Evolutionary conservation across 129 eudicot genomes (phyloP).

Genomic region (Calendula officinalis): DNA sequence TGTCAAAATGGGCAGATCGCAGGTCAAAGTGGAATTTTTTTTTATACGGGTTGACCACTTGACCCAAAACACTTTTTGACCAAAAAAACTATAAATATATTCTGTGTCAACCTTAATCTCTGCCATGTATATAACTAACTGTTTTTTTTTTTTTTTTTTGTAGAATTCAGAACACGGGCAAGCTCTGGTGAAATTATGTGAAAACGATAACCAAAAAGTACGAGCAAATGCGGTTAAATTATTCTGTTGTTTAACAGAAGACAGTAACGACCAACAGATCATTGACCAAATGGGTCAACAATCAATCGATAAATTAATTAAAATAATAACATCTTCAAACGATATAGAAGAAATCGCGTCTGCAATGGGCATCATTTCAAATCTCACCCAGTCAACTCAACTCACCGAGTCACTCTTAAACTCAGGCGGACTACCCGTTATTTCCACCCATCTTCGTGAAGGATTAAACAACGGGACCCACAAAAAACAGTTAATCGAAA

Average conservation of each 20-base stretch:
- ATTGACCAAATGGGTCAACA: conserved; percentile 41
- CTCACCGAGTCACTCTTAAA: conserved; percentile 46
- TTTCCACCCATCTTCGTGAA: conserved; percentile 35
- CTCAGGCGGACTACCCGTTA: conserved; percentile 38
- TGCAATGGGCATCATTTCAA: conserved; percentile 52
- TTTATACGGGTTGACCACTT: too few species aligned
- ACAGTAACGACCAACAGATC: conserved; percentile 38
- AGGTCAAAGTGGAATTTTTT: too few species aligned
- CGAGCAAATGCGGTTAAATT: conserved; percentile 59
- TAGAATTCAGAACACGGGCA: conserved; percentile 47
- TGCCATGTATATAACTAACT: background rate
- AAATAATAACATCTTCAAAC: conserved; percentile 36
- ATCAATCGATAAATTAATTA: conserved; percentile 37
- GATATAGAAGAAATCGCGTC: conserved; percentile 59
- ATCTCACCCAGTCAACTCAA: conserved; percentile 45
- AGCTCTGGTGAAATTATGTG: conserved; percentile 42
- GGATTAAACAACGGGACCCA: conserved; percentile 33
- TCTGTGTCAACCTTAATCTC: too few species aligned
- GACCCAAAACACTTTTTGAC: too few species aligned
- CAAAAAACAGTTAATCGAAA: conserved; percentile 40
- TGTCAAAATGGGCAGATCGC: too few species aligned
- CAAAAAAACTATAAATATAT: too few species aligned
- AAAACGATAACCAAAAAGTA: conserved; percentile 36
- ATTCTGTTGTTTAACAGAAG: conserved; percentile 55
- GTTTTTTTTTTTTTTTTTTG: background rate